Conservation (phyloP, 140 eudicot genomes). For the Anethum foeniculum region DNA sequence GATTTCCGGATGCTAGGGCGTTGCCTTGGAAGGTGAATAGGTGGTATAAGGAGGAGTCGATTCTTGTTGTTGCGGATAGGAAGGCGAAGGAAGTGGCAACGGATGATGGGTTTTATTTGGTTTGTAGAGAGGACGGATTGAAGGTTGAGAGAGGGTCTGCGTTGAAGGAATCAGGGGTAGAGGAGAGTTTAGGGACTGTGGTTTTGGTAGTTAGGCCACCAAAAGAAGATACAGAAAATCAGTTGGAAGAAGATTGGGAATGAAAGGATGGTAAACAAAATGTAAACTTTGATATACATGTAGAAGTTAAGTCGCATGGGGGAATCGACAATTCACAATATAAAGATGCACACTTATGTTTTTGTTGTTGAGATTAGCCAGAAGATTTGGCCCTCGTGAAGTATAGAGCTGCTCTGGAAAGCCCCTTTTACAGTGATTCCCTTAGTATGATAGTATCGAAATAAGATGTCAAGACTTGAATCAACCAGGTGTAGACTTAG, state of each 20-base stretch:
- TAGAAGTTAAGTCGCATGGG: background rate
- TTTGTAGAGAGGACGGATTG: conserved; percentile 32
- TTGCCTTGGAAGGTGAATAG: conserved; percentile 71
- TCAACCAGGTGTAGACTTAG: background rate
- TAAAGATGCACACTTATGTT: background rate
- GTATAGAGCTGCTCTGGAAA: background rate
- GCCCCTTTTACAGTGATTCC: background rate
- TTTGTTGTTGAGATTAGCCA: background rate
- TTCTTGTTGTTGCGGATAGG: conserved; percentile 71
- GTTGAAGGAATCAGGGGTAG: conserved; percentile 47
- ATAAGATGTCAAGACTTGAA: background rate
- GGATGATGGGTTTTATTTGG: conserved; percentile 59
- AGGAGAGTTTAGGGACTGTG: conserved; percentile 61
- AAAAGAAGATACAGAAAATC: conserved; percentile 40
- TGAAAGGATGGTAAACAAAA: conserved; percentile 13
- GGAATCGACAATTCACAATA: background rate
- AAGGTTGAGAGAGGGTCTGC: conserved; percentile 59
- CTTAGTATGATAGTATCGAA: background rate
- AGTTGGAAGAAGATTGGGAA: conserved; percentile 67
- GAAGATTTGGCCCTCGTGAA: background rate
- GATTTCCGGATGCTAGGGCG: conserved; percentile 55
- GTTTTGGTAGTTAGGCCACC: conserved; percentile 84
- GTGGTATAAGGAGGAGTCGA: conserved; percentile 58
- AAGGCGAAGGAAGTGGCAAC: conserved; percentile 36
- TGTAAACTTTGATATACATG: background rate